These are phyloP conservation scores for Claviceps cyperi DNA, from an alignment of 2,329 filamentous ascomycete genomes.

Conservation along the genomic window DNA sequence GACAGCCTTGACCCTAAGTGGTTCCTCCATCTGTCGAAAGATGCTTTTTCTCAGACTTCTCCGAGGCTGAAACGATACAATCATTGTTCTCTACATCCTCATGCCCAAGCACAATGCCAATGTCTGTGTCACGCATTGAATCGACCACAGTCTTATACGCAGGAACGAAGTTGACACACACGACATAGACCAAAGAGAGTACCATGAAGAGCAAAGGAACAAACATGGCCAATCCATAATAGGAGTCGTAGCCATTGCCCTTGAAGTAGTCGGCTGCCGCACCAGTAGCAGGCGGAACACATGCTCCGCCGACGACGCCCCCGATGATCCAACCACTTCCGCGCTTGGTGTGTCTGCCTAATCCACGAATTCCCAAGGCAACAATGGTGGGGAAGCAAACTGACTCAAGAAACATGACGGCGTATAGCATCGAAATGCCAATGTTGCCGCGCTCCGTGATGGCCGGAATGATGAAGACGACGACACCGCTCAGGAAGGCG, in stretches of 20 bases:
- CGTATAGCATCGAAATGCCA: conserved; percentile 47
- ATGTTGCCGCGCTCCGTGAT: conserved; percentile 31
- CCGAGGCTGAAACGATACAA: not conserved
- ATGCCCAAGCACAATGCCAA: conserved; percentile 18
- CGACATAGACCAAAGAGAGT: conserved; percentile 38
- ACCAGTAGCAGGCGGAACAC: conserved; percentile 58
- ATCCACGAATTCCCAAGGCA: conserved; percentile 58
- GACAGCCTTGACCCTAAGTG: not conserved
- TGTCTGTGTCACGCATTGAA: conserved; percentile 31
- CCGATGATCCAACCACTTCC: conserved; percentile 56
- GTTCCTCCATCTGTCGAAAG: not conserved
- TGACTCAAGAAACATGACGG: conserved; percentile 65
- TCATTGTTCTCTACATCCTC: not conserved
- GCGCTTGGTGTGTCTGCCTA: conserved; percentile 64
- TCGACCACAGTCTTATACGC: conserved; percentile 50
- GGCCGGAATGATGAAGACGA: conserved; percentile 44
- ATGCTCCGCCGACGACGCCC: conserved; percentile 58
- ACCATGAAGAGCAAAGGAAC: conserved; percentile 50
- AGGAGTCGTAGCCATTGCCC: conserved; percentile 6
- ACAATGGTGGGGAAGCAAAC: conserved; percentile 75
- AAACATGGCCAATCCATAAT: conserved; percentile 48
- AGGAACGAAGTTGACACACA: conserved; percentile 52
- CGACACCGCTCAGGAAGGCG: conserved; percentile 46
- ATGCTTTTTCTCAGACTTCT: not conserved
- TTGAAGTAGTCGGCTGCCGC: conserved; percentile 46